phyloP scores from a whole-genome alignment of 306 rosid species.

The Prinsepia uniflora region DNA sequence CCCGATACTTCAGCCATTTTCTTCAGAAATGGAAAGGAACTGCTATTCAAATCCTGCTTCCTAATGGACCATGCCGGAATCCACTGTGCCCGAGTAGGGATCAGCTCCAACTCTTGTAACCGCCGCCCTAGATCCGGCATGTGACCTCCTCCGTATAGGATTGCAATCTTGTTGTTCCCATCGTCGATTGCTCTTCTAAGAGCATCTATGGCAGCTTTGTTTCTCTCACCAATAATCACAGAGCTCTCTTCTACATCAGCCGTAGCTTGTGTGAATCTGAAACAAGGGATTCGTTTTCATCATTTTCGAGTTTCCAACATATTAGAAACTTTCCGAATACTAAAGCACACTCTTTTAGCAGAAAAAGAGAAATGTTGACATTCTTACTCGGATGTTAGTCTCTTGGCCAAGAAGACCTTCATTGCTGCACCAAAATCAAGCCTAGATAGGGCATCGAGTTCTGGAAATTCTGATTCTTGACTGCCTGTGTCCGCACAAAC shows the following conservation, averaged over 20 bases:
- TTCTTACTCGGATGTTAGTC: slow-evolving; percentile 75
- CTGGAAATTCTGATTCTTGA: slow-evolving; percentile 74
- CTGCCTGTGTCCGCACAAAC: slow-evolving; percentile 69
- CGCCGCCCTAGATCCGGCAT: slow-evolving; percentile 95
- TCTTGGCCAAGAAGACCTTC: slow-evolving; percentile 88
- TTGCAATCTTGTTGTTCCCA: slow-evolving; percentile 78
- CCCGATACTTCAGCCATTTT: slow-evolving; percentile 68
- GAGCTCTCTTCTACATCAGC: slow-evolving; percentile 78
- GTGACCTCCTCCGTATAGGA: slow-evolving; percentile 97
- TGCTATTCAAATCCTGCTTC: slow-evolving; percentile 43
- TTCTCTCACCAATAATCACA: slow-evolving; percentile 84
- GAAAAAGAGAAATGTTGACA: not conserved
- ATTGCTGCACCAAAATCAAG: slow-evolving; percentile 90
- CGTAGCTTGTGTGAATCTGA: slow-evolving; percentile 72
- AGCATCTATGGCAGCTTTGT: slow-evolving; percentile 66
- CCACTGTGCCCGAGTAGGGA: slow-evolving; percentile 72
- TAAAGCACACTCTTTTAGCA: not conserved
- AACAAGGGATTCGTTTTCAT: slow-evolving; percentile 22
- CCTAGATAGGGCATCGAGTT: slow-evolving; percentile 85
- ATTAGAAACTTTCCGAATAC: not conserved
- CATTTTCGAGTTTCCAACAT: slow-evolving; percentile 9
- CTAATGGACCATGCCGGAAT: slow-evolving; percentile 82
- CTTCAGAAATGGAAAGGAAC: slow-evolving; percentile 81
- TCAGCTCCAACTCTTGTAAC: slow-evolving; percentile 68
- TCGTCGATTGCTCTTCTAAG: slow-evolving; percentile 53